phyloP scores from a whole-genome alignment of 1,139 yeast genomes.

The Nakaseomyces sp. region DNA sequence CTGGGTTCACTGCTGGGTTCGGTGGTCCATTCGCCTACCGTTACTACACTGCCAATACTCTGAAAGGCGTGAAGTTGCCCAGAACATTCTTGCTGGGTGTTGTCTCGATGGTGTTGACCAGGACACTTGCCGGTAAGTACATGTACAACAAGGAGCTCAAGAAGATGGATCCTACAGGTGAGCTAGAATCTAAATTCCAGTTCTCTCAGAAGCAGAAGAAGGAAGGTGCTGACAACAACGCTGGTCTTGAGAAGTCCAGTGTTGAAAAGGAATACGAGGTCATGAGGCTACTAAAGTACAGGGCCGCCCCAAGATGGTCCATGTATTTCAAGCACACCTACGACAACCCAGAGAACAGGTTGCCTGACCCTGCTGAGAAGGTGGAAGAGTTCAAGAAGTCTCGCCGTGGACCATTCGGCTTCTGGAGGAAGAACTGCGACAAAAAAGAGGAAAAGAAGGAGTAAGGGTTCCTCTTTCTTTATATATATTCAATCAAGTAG shows the following conservation, averaged over 20 bases:
- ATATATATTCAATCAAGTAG: too few relatives aligned
- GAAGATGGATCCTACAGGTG: conserved; percentile 19
- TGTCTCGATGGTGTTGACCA: conserved; percentile 27
- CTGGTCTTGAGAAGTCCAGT: neutral
- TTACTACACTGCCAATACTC: conserved; percentile 26
- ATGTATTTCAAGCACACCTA: conserved; percentile 32
- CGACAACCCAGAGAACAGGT: conserved; percentile 32
- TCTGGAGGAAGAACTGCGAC: neutral
- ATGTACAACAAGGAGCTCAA: conserved; percentile 27
- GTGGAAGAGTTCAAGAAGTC: conserved; percentile 22
- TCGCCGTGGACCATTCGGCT: conserved; percentile 4
- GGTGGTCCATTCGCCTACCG: conserved; percentile 29
- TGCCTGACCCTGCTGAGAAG: conserved; percentile 33
- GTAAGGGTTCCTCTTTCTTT: too few relatives aligned
- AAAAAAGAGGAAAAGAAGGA: neutral
- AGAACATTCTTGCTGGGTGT: conserved; percentile 31
- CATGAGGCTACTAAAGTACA: conserved; percentile 29
- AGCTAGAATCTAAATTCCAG: conserved; percentile 6
- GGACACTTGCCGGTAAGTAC: conserved; percentile 27
- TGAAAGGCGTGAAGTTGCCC: conserved; percentile 32
- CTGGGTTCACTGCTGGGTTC: conserved; percentile 28
- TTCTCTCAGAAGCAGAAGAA: too few relatives aligned
- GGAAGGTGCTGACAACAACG: too few relatives aligned
- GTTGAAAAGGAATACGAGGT: conserved; percentile 30
- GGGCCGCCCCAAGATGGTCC: conserved; percentile 33